Base-by-base conservation (phyloP, 345 rosid genomes). In the Combretum micranthum region DNA sequence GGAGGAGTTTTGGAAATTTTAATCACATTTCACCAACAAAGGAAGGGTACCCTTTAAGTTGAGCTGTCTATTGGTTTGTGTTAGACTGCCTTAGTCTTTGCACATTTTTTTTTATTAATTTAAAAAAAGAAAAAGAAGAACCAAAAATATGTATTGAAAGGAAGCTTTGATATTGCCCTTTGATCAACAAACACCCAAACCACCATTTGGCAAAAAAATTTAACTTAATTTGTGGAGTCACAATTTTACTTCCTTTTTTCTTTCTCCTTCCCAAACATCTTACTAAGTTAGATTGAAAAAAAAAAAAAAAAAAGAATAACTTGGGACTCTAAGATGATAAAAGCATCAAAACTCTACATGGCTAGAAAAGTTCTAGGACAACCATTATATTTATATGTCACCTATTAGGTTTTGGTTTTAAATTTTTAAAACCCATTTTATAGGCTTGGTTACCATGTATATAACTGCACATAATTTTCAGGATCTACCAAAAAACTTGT, bases 61-160 rank as follows among this genome's bases (percentile, higher is more conserved):
- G 63, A 78, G 67, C 63, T 71, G 89, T 86, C 91, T 58, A 72
- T 81, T 80, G 72, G 74, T 48, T 60, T 50, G 80, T 65, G 88
- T 74, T 83, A 58, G 69, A 67, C 65, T 68, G 79, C 57, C 81
- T 64, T 73, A 64, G 64, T 77, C 80, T 56, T 61, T 13, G 17
- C 52, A 21, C 12, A n/a, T 50, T 60, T 26, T 52, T 62, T 50
- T 60, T 26, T 52, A 60, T 50, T 55, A 56, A 64, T 43, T 17
- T 50, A 59, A 44, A 56, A 56, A 50, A 60, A 53, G 19, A 22
- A 11, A 45, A 50, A 43, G 39, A 7, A 32, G 9, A 32, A 32
- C n/a, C n/a, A n/a, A 4, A 4, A 5, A 32, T 32, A 32, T 32
- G 6, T 32, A 7, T 7, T 32, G 39, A 32, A 32, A 32, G 39